Evolutionary conservation across 345 rosid genomes (phyloP), one percentile per base, ranked within the genome.

Genomic region (Gossypium australe): DNA sequence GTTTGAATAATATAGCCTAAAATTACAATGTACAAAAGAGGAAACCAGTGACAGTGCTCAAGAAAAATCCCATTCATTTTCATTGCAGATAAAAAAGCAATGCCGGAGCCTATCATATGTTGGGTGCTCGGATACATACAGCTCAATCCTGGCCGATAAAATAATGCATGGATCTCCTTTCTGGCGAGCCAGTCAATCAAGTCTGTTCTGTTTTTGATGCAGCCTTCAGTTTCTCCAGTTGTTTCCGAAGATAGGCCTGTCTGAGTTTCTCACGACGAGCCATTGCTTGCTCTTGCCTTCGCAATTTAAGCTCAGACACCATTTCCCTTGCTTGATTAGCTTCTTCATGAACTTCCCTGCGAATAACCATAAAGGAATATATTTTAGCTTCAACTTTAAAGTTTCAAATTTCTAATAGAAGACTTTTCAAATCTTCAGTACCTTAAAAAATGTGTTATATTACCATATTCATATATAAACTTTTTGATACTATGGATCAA

Each of bases 271-370:
- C 97, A 11, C 94, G 89, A 24, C 96, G 91, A 72, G 87, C 86
- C 20, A 81, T 85, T 71, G 91, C 94, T 72, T 87, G 93, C 60
- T 87, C 96, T 79, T 88, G 97, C 80, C 98, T 85, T 63, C 80
- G 90, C 80, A 81, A 57, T 79, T 93, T 91, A 60, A 93, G 78
- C 80, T 86, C 97, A 0, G 88, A 87, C 6, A 72, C 91, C 81
- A 87, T 84, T 82, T 89, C 98, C 82, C 97, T 88, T 0, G 97
- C 99, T 75, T 88, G 84, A 82, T 87, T 91, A 44, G 79, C 99
- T 89, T 93, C 97, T 80, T 84, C 91, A 78, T 93, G 99, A 81
- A 95, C 93, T 81, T 95, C 96, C 82, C 99, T 93, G 87, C 34
- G 76, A 48, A 55, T 18, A 70, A 73, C 34, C 55, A 67, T 3